A percentile compares a stretch with the other conserved stretches of the same genome.
Evolutionary conservation across 495 filamentous ascomycete species (phyloP).

Genomic region (Lasiosphaeria ovina): DNA sequence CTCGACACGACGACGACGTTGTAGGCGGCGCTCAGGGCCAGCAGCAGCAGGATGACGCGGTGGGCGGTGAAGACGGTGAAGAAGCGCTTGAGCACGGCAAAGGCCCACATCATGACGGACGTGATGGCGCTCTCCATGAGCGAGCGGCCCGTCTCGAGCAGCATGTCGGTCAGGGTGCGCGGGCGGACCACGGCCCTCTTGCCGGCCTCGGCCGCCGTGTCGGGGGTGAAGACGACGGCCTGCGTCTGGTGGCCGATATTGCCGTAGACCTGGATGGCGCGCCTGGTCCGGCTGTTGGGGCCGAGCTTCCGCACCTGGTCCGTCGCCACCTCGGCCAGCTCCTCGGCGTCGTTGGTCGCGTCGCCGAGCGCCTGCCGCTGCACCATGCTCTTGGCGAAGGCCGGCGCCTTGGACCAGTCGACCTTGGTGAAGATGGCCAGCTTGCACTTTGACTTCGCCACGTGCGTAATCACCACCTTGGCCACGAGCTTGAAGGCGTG

Average conservation of each 20-base stretch:
- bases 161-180: slow-evolving; percentile 63
- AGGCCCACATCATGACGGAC: slow-evolving; percentile 70
- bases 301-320: slow-evolving; percentile 85
- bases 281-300: slow-evolving; percentile 79
- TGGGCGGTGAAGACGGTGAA: slow-evolving; percentile 74
- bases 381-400: slow-evolving; percentile 67
- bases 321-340: slow-evolving; percentile 78
- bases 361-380: slow-evolving; percentile 78
- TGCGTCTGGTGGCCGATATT: slow-evolving; percentile 72
- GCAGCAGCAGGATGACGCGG: slow-evolving; percentile 64
- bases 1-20: slow-evolving; percentile 72
- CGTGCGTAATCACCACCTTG: slow-evolving; percentile 91
- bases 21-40: slow-evolving; percentile 62
- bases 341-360: slow-evolving; percentile 76
- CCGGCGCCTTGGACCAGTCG: slow-evolving; percentile 73
- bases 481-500: slow-evolving; percentile 78
- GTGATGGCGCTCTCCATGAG: slow-evolving; percentile 68
- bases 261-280: slow-evolving; percentile 88
- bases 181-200: slow-evolving; percentile 58
- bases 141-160: slow-evolving; percentile 65
- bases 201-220: slow-evolving; percentile 31
- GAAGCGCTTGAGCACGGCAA: slow-evolving; percentile 58
- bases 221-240: slow-evolving; percentile 60
- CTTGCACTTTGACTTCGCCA: slow-evolving; percentile 88
- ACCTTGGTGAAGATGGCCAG: slow-evolving; percentile 83